These are phyloP conservation scores for Puccinia triticina DNA, from an alignment of 1,284 basidiomycete genomes.

Conservation along the genomic window DNA sequence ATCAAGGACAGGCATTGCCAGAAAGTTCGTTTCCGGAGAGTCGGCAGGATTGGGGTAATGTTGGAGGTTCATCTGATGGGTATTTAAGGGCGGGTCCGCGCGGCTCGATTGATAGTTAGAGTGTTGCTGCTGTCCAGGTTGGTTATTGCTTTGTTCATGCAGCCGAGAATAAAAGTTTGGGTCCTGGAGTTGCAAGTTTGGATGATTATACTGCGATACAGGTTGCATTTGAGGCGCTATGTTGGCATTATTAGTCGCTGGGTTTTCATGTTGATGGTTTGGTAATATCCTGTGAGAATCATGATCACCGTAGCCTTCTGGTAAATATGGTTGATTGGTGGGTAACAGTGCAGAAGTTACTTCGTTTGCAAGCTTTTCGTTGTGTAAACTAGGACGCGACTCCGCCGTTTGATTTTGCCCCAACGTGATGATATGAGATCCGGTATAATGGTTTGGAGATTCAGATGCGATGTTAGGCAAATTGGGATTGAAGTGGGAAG, in stretches of 20 bases:
- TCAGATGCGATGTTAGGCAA: constrained; percentile 18
- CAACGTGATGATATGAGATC: constrained; percentile 14
- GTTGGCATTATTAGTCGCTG: background rate
- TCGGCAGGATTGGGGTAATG: background rate
- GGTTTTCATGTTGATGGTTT: background rate
- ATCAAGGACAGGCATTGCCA: constrained; percentile 4
- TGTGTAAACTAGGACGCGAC: constrained; percentile 4
- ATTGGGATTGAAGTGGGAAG: constrained; percentile 3
- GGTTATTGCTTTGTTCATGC: background rate
- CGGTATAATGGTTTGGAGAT: constrained; percentile 1
- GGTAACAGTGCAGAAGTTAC: constrained; percentile 7
- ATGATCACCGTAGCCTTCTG: constrained; percentile 13
- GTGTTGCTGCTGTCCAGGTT: background rate
- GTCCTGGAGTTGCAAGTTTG: background rate
- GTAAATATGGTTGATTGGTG: constrained; percentile 20
- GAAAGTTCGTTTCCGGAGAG: background rate
- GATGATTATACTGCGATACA: background rate
- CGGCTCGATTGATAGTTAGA: background rate
- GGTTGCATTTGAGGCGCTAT: constrained; percentile 5
- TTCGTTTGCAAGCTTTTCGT: constrained; percentile 13
- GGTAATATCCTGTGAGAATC: background rate
- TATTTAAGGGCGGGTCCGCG: background rate
- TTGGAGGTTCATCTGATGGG: background rate
- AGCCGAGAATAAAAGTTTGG: background rate
- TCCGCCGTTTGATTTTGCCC: background rate